Conservation (phyloP, 148 eudicot species). For the Silene latifolia region DNA sequence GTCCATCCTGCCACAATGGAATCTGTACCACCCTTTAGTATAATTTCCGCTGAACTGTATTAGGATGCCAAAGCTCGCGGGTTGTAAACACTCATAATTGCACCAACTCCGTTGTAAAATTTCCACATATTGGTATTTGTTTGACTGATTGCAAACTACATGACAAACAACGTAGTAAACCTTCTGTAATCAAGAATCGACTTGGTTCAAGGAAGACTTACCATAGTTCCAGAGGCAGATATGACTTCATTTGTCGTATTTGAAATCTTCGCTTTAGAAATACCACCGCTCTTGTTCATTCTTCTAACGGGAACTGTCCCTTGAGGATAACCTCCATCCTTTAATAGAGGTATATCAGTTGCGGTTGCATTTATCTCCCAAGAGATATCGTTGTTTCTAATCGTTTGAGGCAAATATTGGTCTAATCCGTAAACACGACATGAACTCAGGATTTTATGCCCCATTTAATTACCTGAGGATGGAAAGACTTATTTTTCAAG, state of each 20-base stretch:
- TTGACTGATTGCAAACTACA: conserved; percentile 18
- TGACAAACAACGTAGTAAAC: neutral
- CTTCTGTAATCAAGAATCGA: neutral
- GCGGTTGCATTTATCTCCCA: neutral
- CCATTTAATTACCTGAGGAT: conserved; percentile 14
- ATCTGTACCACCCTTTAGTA: conserved; percentile 20
- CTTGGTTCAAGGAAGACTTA: neutral
- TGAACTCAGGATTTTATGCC: too few relatives aligned
- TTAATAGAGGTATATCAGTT: neutral
- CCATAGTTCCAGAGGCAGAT: conserved; percentile 12
- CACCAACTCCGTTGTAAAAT: conserved; percentile 23
- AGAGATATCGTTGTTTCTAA: neutral
- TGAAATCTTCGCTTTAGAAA: too few relatives aligned
- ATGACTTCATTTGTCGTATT: neutral
- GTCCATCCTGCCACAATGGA: conserved; percentile 21
- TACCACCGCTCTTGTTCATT: neutral
- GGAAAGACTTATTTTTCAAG: conserved; percentile 16
- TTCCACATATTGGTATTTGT: conserved; percentile 15
- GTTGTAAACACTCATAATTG: conserved; percentile 12
- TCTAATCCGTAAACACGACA: neutral
- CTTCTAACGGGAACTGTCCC: conserved; percentile 24
- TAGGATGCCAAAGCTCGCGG: conserved; percentile 15
- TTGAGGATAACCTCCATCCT: conserved; percentile 19
- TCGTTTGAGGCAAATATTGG: neutral
- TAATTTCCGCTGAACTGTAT: conserved; percentile 26